phyloP scores from a whole-genome alignment of 2,329 filamentous ascomycete species.

The Emericellopsis cladophorae region DNA sequence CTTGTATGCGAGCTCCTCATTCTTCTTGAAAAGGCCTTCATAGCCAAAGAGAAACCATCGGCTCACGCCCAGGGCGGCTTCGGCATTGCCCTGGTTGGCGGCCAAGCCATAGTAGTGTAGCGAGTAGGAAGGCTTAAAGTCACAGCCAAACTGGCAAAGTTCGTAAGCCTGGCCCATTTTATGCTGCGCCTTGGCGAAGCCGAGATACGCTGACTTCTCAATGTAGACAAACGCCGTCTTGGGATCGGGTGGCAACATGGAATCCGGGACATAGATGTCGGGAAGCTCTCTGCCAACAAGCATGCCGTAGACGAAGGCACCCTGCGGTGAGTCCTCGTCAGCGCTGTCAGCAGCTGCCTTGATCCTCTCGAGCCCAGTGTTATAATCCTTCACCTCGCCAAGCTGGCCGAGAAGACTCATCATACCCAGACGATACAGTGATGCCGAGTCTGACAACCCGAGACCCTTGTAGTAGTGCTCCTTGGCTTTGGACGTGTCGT shows the following conservation, averaged over 20 bases:
- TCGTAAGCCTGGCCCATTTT: conserved; percentile 97
- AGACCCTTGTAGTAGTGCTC: conserved; percentile 81
- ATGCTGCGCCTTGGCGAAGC: conserved; percentile 89
- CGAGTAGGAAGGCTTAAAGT: conserved; percentile 86
- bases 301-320: conserved; percentile 93
- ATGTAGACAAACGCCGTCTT: conserved; percentile 72
- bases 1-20: conserved; percentile 82
- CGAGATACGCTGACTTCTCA: conserved; percentile 90
- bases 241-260: conserved; percentile 58
- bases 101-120: conserved; percentile 93
- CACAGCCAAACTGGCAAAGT: conserved; percentile 82
- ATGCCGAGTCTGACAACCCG: conserved; percentile 72
- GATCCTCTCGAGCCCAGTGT: conserved; percentile 69
- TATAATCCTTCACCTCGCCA: conserved; percentile 72
- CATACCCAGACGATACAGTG: conserved; percentile 82
- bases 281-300: conserved; percentile 80
- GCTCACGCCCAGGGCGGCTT: conserved; percentile 91
- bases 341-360: conserved; percentile 71
- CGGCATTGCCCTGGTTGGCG: conserved; percentile 79
- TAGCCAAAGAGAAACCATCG: conserved; percentile 98
- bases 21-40: conserved; percentile 85
- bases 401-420: conserved; percentile 94
- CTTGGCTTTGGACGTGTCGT: conserved; percentile 82
- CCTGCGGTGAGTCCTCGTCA: conserved; percentile 93
- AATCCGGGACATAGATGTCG: conserved; percentile 71